A percentile compares a stretch with the other conserved stretches of the same genome.
Evolutionary conservation across 164 flowering plant genomes (phyloP).

Genomic region (Hamamelis virginiana): DNA sequence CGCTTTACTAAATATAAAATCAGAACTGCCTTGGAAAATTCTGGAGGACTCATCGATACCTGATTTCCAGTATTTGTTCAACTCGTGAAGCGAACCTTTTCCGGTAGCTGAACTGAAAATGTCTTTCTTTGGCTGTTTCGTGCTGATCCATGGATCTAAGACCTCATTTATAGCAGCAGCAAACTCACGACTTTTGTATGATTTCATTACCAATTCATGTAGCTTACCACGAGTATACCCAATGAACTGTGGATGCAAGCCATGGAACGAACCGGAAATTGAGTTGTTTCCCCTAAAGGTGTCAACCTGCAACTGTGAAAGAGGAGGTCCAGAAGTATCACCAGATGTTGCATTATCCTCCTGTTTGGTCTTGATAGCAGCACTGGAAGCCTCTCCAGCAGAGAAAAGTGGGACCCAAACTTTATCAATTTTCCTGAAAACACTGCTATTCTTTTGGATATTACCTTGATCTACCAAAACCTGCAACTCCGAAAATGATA

Average conservation of each 20-base stretch:
- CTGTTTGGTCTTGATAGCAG: conserved; percentile 21
- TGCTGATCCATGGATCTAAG: conserved; percentile 90
- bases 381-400: conserved; percentile 30
- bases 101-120: conserved; percentile 22
- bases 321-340: conserved; percentile 27
- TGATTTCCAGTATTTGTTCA: conserved; percentile 37
- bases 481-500: conserved; percentile 61
- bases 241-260: conserved; percentile 83
- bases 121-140: conserved; percentile 84
- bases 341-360: conserved; percentile 22
- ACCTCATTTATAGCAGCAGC: conserved; percentile 93
- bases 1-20: neutral
- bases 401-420: conserved; percentile 83
- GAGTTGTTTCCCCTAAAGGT: conserved; percentile 12
- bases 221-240: conserved; percentile 88
- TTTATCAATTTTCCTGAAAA: conserved; percentile 78
- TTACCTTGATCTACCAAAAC: conserved; percentile 60
- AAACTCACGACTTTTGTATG: conserved; percentile 90
- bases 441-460: conserved; percentile 65
- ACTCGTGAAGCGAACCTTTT: conserved; percentile 14
- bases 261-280: conserved; percentile 47
- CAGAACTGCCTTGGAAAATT: neutral
- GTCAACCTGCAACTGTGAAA: conserved; percentile 19
- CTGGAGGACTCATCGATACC: conserved; percentile 31
- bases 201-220: conserved; percentile 95